These are phyloP conservation scores for Aspergillus ostianus DNA, from an alignment of 495 filamentous ascomycete genomes.

Conservation along the genomic window DNA sequence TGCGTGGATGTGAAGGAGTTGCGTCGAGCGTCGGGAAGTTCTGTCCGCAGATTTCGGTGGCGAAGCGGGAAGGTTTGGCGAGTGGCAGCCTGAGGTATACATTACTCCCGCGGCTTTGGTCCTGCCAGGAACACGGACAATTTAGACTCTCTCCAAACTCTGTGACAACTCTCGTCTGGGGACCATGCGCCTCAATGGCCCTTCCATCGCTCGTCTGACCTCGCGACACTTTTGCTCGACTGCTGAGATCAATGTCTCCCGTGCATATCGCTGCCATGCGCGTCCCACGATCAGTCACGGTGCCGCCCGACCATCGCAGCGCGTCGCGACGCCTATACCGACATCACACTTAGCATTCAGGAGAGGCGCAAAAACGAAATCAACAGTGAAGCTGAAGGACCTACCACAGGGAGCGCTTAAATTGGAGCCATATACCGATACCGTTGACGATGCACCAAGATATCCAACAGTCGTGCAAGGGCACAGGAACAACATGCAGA, in stretches of 20 bases:
- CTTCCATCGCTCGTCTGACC: conserved; percentile 13
- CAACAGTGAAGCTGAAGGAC: conserved; percentile 59
- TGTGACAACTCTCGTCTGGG: neutral
- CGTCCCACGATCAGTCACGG: conserved; percentile 36
- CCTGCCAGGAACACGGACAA: neutral
- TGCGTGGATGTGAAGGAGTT: conserved; percentile 21
- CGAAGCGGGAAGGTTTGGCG: conserved; percentile 40
- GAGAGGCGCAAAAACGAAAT: conserved; percentile 51
- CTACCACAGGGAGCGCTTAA: conserved; percentile 61
- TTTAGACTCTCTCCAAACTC: neutral
- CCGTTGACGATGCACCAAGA: conserved; percentile 51
- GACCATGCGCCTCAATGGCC: conserved; percentile 23
- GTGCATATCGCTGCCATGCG: conserved; percentile 19
- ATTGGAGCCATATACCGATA: conserved; percentile 44
- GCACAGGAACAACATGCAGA: conserved; percentile 85
- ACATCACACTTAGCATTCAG: conserved; percentile 14
- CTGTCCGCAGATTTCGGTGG: conserved; percentile 44
- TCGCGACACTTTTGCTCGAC: conserved; percentile 7
- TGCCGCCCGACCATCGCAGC: conserved; percentile 27
- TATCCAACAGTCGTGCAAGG: conserved; percentile 90
- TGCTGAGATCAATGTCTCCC: neutral
- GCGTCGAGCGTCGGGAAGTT: conserved; percentile 20
- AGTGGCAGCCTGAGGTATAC: conserved; percentile 18
- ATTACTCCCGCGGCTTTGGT: conserved; percentile 8
- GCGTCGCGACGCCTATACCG: conserved; percentile 18